Evolutionary conservation across 2,329 filamentous ascomycete species (phyloP).

Genomic region (Ascocoryne sarcoides): DNA sequence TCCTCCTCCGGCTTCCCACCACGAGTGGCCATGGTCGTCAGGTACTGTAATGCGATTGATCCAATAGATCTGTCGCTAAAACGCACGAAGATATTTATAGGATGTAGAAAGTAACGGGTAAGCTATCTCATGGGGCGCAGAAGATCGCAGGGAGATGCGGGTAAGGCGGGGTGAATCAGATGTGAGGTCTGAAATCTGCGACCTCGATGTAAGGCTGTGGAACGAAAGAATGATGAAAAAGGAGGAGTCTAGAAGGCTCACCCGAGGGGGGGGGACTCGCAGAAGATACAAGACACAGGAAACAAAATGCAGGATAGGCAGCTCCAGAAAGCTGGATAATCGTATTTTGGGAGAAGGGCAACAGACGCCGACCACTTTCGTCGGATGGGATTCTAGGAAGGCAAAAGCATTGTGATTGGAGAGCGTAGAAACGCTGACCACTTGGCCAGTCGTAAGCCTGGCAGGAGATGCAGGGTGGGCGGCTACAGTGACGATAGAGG

Average conservation of each 20-base stretch:
- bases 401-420: constrained; percentile 12
- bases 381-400: constrained; percentile 2
- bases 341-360: constrained; percentile 10
- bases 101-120: constrained; percentile 19
- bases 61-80: constrained; percentile 19
- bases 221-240: no score
- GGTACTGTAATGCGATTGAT: constrained; percentile 14
- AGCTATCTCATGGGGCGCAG: constrained; percentile 22
- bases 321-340: constrained; percentile 14
- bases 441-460: constrained; percentile 8
- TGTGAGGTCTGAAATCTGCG: constrained; percentile 14
- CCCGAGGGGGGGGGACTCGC: constrained; percentile 11
- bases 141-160: constrained; percentile 13
- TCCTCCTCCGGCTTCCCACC: constrained; percentile 69
- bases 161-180: constrained; percentile 16
- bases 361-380: constrained; percentile 7
- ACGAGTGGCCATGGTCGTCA: constrained; percentile 27
- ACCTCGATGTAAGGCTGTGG: constrained; percentile 16
- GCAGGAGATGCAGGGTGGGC: background rate
- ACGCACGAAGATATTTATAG: constrained; percentile 26
- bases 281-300: constrained; percentile 11
- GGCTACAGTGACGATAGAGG: constrained; percentile 4
- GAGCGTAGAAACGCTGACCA: constrained; percentile 11
- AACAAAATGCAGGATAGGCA: constrained; percentile 14
- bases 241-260: constrained; percentile 7